phyloP scores from a whole-genome alignment of 2,329 filamentous ascomycete species.

The Fusarium beomiforme region DNA sequence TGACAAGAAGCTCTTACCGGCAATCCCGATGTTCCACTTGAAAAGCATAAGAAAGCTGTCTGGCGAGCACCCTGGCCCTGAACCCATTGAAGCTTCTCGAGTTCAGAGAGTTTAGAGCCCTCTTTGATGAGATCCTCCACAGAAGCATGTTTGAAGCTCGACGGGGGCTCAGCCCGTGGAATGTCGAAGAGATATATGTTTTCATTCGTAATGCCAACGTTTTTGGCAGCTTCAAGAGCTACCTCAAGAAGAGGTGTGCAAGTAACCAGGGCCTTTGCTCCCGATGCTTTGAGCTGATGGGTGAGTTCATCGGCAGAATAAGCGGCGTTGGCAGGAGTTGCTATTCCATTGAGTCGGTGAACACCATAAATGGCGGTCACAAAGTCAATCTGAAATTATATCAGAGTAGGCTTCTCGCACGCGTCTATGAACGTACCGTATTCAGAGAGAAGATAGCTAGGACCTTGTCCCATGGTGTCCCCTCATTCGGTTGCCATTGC shows the following conservation, averaged over 20 bases:
- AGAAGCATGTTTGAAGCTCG: constrained; percentile 62
- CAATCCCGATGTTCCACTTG: constrained; percentile 80
- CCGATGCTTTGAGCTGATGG: constrained; percentile 76
- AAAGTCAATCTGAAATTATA: constrained; percentile 70
- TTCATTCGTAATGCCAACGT: constrained; percentile 68
- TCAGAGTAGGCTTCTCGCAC: neutral
- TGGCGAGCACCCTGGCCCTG: constrained; percentile 73
- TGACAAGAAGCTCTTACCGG: constrained; percentile 59
- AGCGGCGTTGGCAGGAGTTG: constrained; percentile 77
- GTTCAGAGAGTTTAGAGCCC: constrained; percentile 64
- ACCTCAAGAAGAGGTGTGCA: constrained; percentile 72
- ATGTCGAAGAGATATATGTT: constrained; percentile 76
- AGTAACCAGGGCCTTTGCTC: constrained; percentile 76
- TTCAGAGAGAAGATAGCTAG: constrained; percentile 80
- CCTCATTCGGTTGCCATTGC: constrained; percentile 74
- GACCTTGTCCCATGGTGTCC: constrained; percentile 84
- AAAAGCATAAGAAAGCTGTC: constrained; percentile 81
- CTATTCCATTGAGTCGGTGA: constrained; percentile 76
- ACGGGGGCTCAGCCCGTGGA: constrained; percentile 53
- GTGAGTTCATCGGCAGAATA: constrained; percentile 76
- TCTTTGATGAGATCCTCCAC: constrained; percentile 71
- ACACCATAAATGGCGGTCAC: constrained; percentile 78
- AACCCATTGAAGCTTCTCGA: constrained; percentile 64
- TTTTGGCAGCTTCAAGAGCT: constrained; percentile 70
- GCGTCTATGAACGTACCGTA: constrained; percentile 61